These are phyloP conservation scores for Hippophae gyantsensis DNA, from an alignment of 306 rosid genomes.

Conservation along the genomic window DNA sequence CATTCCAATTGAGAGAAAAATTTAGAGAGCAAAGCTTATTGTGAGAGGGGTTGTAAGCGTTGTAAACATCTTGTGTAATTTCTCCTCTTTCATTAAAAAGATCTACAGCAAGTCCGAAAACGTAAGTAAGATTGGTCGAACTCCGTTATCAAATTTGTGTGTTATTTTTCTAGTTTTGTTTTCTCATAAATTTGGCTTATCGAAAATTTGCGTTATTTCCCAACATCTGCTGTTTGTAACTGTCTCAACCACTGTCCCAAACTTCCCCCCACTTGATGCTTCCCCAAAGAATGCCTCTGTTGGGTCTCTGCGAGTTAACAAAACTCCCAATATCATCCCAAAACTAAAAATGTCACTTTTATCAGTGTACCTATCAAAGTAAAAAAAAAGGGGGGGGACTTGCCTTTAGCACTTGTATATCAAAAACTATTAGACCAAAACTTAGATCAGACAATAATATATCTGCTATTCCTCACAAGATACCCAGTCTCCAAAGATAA, in stretches of 20 bases:
- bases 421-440: background rate
- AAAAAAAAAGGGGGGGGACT: background rate
- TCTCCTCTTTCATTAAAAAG: too few species aligned
- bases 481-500: background rate
- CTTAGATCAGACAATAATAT: background rate
- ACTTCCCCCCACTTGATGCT: constrained; percentile 59
- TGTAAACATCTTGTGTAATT: too few species aligned
- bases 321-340: constrained; percentile 73
- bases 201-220: too few species aligned
- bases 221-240: constrained; percentile 67
- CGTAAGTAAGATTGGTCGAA: too few species aligned
- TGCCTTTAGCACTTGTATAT: background rate
- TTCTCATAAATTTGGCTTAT: too few species aligned
- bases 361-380: constrained; percentile 64
- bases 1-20: too few species aligned
- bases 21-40: too few species aligned
- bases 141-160: too few species aligned
- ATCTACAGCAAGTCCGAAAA: too few species aligned
- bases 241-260: constrained; percentile 77
- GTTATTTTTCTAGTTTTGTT: too few species aligned
- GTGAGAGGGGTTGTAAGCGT: too few species aligned
- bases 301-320: constrained; percentile 74
- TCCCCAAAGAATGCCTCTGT: constrained; percentile 78
- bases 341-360: constrained; percentile 94
- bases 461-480: background rate